Conservation (phyloP, 352 stramenopile species). For the Globisporangium uncinulatum region DNA sequence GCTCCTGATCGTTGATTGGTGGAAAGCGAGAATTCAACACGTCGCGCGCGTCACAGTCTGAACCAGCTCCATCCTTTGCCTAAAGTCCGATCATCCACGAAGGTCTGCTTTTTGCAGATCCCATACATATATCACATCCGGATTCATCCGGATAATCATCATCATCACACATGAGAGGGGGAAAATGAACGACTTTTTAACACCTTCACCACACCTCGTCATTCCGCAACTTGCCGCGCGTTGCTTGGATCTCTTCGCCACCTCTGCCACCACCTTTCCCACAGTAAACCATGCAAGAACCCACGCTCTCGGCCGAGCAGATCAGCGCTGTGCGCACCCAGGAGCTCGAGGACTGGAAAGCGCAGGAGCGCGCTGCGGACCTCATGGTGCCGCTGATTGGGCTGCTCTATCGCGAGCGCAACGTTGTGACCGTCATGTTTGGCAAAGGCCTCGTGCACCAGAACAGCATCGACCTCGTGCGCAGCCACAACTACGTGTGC, state of each 20-base stretch:
- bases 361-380: slow-evolving; percentile 74
- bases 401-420: slow-evolving; percentile 76
- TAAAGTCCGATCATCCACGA: too few species aligned
- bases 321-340: slow-evolving; percentile 49
- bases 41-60: too few species aligned
- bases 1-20: too few species aligned
- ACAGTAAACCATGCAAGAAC: slow-evolving; percentile 25
- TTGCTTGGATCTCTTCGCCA: slow-evolving; percentile 8
- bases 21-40: too few species aligned
- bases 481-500: slow-evolving; percentile 77
- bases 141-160: too few species aligned
- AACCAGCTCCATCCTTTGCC: too few species aligned
- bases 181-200: too few species aligned
- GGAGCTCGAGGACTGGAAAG: slow-evolving; percentile 75
- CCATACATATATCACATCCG: too few species aligned
- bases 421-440: slow-evolving; percentile 80
- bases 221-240: slow-evolving; percentile 15
- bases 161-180: too few species aligned
- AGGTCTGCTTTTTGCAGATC: too few species aligned
- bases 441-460: slow-evolving; percentile 83
- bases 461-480: slow-evolving; percentile 82
- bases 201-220: too few species aligned
- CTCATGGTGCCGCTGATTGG: slow-evolving; percentile 82
- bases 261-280: background rate
- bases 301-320: slow-evolving; percentile 29